Conservation (phyloP, 306 rosid species). For the Herpetospermum pedunculosum region DNA sequence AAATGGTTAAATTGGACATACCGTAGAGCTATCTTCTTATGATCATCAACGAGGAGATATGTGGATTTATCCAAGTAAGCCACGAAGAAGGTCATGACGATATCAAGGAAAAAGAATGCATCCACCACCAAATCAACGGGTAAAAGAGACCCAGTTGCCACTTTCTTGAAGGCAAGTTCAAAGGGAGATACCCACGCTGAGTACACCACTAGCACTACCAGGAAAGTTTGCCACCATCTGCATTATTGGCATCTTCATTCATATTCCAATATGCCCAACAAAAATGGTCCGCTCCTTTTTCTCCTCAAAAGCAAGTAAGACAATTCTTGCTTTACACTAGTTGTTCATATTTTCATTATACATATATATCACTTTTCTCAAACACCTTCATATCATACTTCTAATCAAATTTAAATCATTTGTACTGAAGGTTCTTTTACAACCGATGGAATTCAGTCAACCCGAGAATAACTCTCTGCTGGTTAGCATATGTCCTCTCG, state of each 20-base stretch:
- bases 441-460: neutral
- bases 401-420: neutral
- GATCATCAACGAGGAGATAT: conserved; percentile 63
- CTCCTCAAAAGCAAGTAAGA: conserved; percentile 2
- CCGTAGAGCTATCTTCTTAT: conserved; percentile 70
- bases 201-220: conserved; percentile 58
- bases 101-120: conserved; percentile 65
- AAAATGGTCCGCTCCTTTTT: neutral
- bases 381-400: neutral
- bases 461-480: too few species aligned
- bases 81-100: conserved; percentile 60
- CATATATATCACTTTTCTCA: neutral
- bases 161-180: conserved; percentile 58
- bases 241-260: conserved; percentile 4
- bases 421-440: neutral
- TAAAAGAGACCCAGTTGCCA: conserved; percentile 32
- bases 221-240: conserved; percentile 74
- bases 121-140: conserved; percentile 53
- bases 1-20: conserved; percentile 8
- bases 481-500: too few species aligned
- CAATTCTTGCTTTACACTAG: neutral
- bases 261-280: neutral
- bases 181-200: conserved; percentile 91
- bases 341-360: neutral
- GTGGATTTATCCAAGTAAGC: conserved; percentile 79